Percentiles rank a stretch among this genome's conserved stretches.
Conservation (phyloP, 1,284 basidiomycete species). For the Moesziomyces globuligerus region DNA sequence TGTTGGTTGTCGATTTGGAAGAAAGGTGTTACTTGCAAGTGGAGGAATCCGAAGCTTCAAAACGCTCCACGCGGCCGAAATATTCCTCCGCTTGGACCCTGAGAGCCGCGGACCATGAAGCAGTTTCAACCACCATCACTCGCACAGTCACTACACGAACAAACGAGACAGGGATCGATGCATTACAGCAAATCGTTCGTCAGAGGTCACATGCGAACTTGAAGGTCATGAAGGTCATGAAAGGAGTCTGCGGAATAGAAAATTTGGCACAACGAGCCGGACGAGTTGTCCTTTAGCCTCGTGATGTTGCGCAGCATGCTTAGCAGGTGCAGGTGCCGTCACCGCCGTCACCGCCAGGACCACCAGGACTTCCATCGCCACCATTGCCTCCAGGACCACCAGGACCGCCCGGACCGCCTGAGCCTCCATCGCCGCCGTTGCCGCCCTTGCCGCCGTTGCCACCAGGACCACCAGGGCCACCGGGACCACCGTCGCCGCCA, state of each 20-base stretch:
- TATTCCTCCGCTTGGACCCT: not conserved
- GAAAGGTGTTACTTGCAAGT: not conserved
- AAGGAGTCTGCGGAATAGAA: too few species aligned
- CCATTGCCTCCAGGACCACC: conserved; percentile 11
- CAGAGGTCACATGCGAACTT: too few species aligned
- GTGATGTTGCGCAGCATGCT: too few species aligned
- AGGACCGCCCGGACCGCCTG: conserved; percentile 5
- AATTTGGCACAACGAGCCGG: too few species aligned
- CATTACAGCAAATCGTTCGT: too few species aligned
- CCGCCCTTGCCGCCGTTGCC: conserved; percentile 18
- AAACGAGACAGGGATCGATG: conserved; percentile 1
- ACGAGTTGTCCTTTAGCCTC: too few species aligned
- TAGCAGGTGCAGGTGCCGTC: not conserved
- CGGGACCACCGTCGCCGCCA: not conserved
- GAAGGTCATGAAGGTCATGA: too few species aligned
- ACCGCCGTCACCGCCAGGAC: conserved; percentile 2
- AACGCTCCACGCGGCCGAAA: not conserved
- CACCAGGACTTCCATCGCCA: conserved; percentile 11
- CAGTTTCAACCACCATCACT: conserved; percentile 1
- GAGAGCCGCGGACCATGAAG: not conserved
- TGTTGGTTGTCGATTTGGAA: not conserved
- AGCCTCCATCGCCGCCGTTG: not conserved
- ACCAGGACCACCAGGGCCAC: not conserved
- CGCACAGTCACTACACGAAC: conserved; percentile 15
- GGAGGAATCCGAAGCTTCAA: not conserved